Base-by-base conservation (phyloP, 441 rosid genomes). In the Jatropha multifida region DNA sequence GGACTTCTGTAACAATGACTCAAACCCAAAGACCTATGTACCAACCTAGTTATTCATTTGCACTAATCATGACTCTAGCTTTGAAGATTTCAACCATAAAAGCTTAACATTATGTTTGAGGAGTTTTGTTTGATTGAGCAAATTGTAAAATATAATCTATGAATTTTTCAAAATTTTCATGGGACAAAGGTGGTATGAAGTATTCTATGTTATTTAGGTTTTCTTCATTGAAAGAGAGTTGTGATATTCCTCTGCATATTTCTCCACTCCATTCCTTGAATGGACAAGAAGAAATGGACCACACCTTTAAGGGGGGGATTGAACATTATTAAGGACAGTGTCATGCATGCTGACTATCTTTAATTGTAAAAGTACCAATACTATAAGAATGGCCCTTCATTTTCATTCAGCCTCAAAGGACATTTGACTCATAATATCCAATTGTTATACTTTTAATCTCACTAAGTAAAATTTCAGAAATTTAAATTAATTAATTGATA, bases 1-100 rank as follows among this genome's bases (percentile, higher is more conserved):
- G 4, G 13, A 14, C 84, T 81, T 81, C 79, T 76, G 79, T 72
- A 18, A 12, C 52, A 17, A 74, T 68, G 27, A 69, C 60, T 68
- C 58, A 20, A 66, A 23, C 71, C 56, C 52, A 48, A 12, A 10
- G 15, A 48, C 52, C 52, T 10, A 48, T 48, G 14, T 48, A 26
- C 52, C 51, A 23, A 2, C 51, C 58, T 60, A 20, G 12, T 9
- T 40, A 18, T 0, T 54, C 1, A 23, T 13, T 15, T 32, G 9
- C 58, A 18, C 58, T 54, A 48, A 48, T 48, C 32, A 32, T 0
- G 2, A 32, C 32, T 32, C 32, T 32, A 32, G 0, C 32, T 32
- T 32, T 32, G 32, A 32, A 32, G 32, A 32, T 32, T 32, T 32
- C 32, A 32, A 32, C 32, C 23, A 23, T 23, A 23, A 23, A 23